These are phyloP conservation scores for Arabidopsis arenosa DNA, from an alignment of 345 rosid genomes.

Conservation along the genomic window DNA sequence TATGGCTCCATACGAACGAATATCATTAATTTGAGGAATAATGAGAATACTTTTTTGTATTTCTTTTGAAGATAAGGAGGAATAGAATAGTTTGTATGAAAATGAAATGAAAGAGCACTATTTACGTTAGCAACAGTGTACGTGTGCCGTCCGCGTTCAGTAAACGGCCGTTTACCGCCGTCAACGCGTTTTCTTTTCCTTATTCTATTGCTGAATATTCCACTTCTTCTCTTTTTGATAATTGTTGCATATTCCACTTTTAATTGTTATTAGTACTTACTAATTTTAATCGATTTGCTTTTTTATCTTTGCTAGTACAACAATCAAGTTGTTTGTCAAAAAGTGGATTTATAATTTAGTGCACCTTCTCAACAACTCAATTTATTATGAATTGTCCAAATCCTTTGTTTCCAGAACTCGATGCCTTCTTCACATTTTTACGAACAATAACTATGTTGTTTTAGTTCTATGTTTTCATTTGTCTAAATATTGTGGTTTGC, in stretches of 20 bases:
- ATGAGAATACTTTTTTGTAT: background rate
- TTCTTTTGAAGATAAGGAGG: background rate
- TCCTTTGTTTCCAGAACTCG: too few relatives aligned
- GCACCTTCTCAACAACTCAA: background rate
- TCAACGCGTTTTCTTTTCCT: constrained; percentile 37
- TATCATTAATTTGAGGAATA: background rate
- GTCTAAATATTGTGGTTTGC: too few relatives aligned
- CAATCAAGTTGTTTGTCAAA: background rate
- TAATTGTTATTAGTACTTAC: background rate
- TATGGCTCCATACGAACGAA: constrained; percentile 14
- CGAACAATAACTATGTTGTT: too few relatives aligned
- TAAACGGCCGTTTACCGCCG: constrained; percentile 38
- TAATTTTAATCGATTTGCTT: background rate
- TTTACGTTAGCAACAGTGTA: constrained; percentile 10
- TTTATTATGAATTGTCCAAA: background rate
- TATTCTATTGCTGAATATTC: constrained; percentile 16
- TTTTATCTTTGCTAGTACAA: background rate
- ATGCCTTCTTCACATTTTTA: too few relatives aligned
- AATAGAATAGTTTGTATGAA: constrained; percentile 34
- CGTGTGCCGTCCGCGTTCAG: constrained; percentile 40
- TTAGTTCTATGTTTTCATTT: too few relatives aligned
- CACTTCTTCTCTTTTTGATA: background rate
- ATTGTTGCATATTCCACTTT: background rate
- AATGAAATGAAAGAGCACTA: constrained; percentile 26
- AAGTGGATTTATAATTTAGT: background rate